Evolutionary conservation across 352 stramenopile species (phyloP).

Genomic region (Labyrinthula sp.): DNA sequence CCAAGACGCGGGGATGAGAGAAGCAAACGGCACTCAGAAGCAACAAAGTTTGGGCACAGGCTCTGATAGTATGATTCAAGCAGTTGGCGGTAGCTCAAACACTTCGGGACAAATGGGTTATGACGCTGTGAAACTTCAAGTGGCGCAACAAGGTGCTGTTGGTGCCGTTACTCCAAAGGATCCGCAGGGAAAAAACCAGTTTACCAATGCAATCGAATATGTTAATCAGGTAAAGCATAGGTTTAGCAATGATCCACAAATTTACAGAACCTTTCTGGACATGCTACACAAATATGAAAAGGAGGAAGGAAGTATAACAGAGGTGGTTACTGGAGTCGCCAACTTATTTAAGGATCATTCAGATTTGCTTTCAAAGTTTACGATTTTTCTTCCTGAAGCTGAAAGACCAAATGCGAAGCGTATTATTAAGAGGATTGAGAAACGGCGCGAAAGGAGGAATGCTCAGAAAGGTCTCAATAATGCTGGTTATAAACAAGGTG

Average conservation of each 20-base stretch:
- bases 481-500: constrained; percentile 38
- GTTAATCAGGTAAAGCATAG: constrained; percentile 49
- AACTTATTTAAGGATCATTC: constrained; percentile 94
- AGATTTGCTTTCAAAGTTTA: constrained; percentile 96
- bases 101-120: too few species aligned
- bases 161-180: constrained; percentile 39
- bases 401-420: constrained; percentile 75
- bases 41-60: too few species aligned
- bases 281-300: constrained; percentile 99
- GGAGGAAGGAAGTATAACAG: constrained; percentile 89
- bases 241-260: constrained; percentile 38
- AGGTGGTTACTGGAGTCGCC: constrained; percentile 79
- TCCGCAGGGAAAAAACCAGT: constrained; percentile 36
- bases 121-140: too few species aligned
- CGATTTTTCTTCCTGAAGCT: constrained; percentile 95
- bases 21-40: too few species aligned
- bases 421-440: constrained; percentile 58
- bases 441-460: constrained; percentile 32
- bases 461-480: constrained; percentile 43
- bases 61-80: too few species aligned
- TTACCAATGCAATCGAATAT: constrained; percentile 97
- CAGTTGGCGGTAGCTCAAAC: too few species aligned
- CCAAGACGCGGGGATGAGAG: too few species aligned
- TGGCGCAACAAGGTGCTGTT: too few species aligned
- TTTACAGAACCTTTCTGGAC: constrained; percentile 75